A percentile compares a stretch with the other conserved stretches of the same genome.
These are phyloP conservation scores for Agrocybe pediades DNA, from an alignment of 768 basidiomycete genomes.

Conservation along the genomic window DNA sequence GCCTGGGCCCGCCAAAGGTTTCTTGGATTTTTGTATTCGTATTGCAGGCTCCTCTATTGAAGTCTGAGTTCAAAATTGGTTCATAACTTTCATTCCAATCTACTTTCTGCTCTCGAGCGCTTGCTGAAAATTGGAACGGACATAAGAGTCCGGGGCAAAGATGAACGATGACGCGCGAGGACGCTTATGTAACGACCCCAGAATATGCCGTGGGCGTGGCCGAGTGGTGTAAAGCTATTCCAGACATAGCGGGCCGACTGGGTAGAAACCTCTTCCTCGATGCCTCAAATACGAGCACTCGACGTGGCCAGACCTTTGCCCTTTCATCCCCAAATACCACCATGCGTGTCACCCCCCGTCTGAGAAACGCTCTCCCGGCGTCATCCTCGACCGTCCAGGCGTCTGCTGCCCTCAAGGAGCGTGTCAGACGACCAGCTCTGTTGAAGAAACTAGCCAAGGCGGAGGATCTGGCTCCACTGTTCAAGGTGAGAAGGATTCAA, in stretches of 20 bases:
- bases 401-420: slow-evolving; percentile 38
- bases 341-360: slow-evolving; percentile 13
- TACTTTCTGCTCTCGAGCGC: too few relatives aligned
- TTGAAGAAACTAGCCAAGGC: slow-evolving; percentile 36
- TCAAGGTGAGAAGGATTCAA: slow-evolving; percentile 34
- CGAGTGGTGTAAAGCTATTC: not conserved
- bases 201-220: not conserved
- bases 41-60: too few relatives aligned
- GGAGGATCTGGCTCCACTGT: slow-evolving; percentile 41
- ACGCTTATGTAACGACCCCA: not conserved
- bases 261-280: not conserved
- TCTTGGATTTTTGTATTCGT: too few relatives aligned
- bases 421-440: slow-evolving; percentile 40
- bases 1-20: too few relatives aligned
- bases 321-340: not conserved
- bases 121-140: too few relatives aligned
- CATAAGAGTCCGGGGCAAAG: too few relatives aligned
- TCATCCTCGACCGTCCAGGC: slow-evolving; percentile 5
- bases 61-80: too few relatives aligned
- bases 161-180: too few relatives aligned
- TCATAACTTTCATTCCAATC: too few relatives aligned
- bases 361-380: slow-evolving; percentile 6
- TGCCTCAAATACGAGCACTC: not conserved
- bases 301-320: slow-evolving; percentile 1
- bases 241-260: not conserved